These are phyloP conservation scores for Solanum medicagineum DNA, from an alignment of 257 asterid genomes.

Conservation along the genomic window DNA sequence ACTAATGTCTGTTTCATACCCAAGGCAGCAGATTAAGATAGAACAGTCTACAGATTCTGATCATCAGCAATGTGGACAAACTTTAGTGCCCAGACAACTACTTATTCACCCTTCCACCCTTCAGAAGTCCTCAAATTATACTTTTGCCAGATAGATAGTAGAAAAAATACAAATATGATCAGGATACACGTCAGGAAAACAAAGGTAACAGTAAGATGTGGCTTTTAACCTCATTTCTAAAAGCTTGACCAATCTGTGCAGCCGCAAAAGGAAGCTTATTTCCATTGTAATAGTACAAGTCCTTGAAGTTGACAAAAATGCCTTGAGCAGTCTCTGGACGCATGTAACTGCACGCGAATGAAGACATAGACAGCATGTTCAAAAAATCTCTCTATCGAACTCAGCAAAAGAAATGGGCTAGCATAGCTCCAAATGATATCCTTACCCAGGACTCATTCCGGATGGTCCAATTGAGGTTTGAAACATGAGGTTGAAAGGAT, in stretches of 20 bases:
- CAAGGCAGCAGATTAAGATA: not conserved
- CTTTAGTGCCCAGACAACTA: not conserved
- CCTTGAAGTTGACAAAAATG: constrained; percentile 66
- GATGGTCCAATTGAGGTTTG: constrained; percentile 14
- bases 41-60: not conserved
- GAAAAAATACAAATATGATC: not conserved
- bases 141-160: not conserved
- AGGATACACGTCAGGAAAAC: not conserved
- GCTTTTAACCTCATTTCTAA: constrained; percentile 48
- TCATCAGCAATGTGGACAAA: not conserved
- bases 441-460: constrained; percentile 15
- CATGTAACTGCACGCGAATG: constrained; percentile 37
- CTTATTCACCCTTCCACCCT: not conserved
- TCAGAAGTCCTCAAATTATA: not conserved
- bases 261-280: constrained; percentile 76
- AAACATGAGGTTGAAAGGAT: constrained; percentile 16
- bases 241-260: constrained; percentile 86
- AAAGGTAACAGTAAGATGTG: not conserved
- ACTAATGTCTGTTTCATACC: not conserved
- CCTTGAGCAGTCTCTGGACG: constrained; percentile 88
- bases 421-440: not conserved
- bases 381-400: not conserved
- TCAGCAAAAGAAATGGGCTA: not conserved
- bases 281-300: constrained; percentile 56
- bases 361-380: not conserved